Percentiles rank a stretch among this genome's conserved stretches.
These are phyloP conservation scores for Beverwykella pulmonaria DNA, from an alignment of 495 filamentous ascomycete genomes.

Conservation along the genomic window DNA sequence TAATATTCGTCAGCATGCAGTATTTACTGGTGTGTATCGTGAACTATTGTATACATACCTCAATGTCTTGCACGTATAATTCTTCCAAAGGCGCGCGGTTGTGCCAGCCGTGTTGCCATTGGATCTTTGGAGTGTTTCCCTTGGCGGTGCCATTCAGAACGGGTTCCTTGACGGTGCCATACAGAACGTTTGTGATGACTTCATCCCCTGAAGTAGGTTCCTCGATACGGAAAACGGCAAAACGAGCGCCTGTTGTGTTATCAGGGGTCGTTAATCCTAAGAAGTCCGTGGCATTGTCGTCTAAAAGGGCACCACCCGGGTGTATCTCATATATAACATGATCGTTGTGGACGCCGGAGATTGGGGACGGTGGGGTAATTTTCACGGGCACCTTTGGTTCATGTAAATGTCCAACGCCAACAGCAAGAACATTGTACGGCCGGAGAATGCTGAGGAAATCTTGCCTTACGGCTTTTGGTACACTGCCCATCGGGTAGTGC, in stretches of 20 bases:
- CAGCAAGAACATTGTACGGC: constrained; percentile 5
- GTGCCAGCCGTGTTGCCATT: not conserved
- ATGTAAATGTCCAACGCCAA: not conserved
- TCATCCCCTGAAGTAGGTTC: not conserved
- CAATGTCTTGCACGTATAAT: not conserved
- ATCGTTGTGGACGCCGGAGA: not conserved
- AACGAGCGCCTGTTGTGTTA: not conserved
- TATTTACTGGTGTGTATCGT: not conserved
- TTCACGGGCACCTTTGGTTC: not conserved
- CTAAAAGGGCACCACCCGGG: not conserved
- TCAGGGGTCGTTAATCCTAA: too few species aligned
- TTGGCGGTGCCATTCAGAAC: not conserved
- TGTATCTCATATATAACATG: not conserved
- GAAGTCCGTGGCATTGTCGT: too few species aligned
- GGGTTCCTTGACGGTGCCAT: not conserved
- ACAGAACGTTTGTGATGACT: not conserved
- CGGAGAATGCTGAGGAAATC: not conserved
- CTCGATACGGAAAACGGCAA: not conserved
- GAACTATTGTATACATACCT: not conserved
- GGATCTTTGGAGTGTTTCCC: not conserved
- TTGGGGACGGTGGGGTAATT: not conserved
- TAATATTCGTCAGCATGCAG: not conserved
- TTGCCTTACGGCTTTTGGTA: not conserved
- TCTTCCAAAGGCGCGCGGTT: not conserved
- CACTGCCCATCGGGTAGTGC: not conserved